phyloP scores from a whole-genome alignment of 2,329 filamentous ascomycete species.

The Falciphora oryzae region DNA sequence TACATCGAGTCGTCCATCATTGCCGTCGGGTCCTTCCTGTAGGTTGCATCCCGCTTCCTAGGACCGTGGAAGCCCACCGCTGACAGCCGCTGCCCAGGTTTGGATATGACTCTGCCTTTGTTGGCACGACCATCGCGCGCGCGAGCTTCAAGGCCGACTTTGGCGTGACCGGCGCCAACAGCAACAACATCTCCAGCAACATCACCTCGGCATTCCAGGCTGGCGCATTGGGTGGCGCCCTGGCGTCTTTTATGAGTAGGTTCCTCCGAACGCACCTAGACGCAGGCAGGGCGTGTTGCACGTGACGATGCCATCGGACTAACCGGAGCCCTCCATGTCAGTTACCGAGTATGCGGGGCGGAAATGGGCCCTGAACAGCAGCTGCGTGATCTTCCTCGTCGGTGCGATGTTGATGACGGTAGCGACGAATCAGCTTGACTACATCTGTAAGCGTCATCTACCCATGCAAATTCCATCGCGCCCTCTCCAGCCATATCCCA shows the following conservation, averaged over 20 bases:
- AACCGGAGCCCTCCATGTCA: conserved; percentile 12
- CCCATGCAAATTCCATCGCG: conserved; percentile 17
- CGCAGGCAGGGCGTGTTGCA: no score
- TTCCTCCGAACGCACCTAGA: background rate
- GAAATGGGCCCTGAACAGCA: conserved; percentile 42
- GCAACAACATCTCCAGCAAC: conserved; percentile 33
- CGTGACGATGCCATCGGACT: no score
- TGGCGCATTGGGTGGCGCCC: conserved; percentile 47
- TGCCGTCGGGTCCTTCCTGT: conserved; percentile 39
- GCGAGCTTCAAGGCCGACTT: conserved; percentile 41
- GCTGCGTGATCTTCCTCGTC: conserved; percentile 37
- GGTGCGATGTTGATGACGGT: conserved; percentile 38
- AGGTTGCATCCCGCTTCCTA: conserved; percentile 12
- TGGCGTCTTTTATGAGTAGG: conserved; percentile 37
- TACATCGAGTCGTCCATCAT: conserved; percentile 43
- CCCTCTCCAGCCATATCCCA: conserved; percentile 28
- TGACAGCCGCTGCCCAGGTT: conserved; percentile 3
- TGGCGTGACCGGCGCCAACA: conserved; percentile 22
- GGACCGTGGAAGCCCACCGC: background rate
- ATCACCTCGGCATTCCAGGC: conserved; percentile 43
- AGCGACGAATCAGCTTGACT: conserved; percentile 33
- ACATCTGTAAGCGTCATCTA: conserved; percentile 40
- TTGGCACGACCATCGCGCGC: conserved; percentile 47
- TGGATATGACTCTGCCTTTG: conserved; percentile 48
- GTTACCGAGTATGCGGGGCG: conserved; percentile 44